A percentile compares a stretch with the other conserved stretches of the same genome.
These are phyloP conservation scores for Volvariella surrecta DNA, from an alignment of 1,284 basidiomycete species.

Conservation along the genomic window DNA sequence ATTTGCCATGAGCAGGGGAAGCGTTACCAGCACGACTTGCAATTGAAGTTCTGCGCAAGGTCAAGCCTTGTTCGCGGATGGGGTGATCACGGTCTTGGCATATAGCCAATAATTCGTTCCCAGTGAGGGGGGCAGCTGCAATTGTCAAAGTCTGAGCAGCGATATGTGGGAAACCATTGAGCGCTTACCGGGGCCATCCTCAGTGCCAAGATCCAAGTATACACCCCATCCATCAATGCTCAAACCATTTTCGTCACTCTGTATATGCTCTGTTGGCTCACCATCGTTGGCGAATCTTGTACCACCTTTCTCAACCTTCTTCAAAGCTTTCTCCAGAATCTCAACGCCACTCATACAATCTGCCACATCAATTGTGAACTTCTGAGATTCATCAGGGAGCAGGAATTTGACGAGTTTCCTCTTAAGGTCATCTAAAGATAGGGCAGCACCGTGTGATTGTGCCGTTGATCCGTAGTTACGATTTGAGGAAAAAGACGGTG, in stretches of 20 bases:
- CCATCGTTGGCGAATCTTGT: slow-evolving; percentile 41
- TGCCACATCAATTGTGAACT: slow-evolving; percentile 72
- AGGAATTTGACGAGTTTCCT: slow-evolving; percentile 82
- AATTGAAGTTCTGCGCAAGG: slow-evolving; percentile 48
- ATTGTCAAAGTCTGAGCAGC: slow-evolving; percentile 9
- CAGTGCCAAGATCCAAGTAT: slow-evolving; percentile 53
- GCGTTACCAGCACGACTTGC: slow-evolving; percentile 22
- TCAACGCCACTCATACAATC: slow-evolving; percentile 76
- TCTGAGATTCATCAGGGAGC: slow-evolving; percentile 69
- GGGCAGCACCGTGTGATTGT: slow-evolving; percentile 26
- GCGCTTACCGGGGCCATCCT: slow-evolving; percentile 45
- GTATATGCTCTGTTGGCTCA: slow-evolving; percentile 34
- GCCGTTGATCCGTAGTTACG: slow-evolving; percentile 2
- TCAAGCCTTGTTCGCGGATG: slow-evolving; percentile 77
- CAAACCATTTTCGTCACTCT: slow-evolving; percentile 57
- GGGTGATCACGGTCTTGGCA: slow-evolving; percentile 81
- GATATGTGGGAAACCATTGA: slow-evolving; percentile 3
- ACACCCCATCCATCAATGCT: slow-evolving; percentile 87
- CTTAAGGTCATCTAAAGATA: slow-evolving; percentile 70
- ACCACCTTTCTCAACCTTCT: slow-evolving; percentile 76
- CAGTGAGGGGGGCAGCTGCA: slow-evolving; percentile 67
- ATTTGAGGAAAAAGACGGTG: slow-evolving; percentile 30
- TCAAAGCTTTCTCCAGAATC: slow-evolving; percentile 78
- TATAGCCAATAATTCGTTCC: slow-evolving; percentile 76
- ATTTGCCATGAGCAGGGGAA: slow-evolving; percentile 22